Base-by-base conservation (phyloP, 139 green algal species). In the Dunaliella primolecta region DNA sequence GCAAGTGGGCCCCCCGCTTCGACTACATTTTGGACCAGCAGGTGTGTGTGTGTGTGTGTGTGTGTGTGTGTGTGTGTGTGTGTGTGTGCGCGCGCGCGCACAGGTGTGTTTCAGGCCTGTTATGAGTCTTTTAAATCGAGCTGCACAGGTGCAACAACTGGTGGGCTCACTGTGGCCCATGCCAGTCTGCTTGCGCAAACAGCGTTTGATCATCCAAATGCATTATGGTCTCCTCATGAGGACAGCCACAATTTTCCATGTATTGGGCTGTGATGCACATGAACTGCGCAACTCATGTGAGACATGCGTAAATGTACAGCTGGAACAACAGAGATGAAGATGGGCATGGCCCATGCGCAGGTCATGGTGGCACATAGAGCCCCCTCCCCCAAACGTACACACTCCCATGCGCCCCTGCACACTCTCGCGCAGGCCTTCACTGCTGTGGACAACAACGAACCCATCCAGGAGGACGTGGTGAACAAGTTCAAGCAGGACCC, bases 1-100 rank as follows among this genome's bases (percentile, higher is more conserved):
- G 97, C 80, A 99, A 99, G 93, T 99, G 97, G 97, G 97, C 96
- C 0, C 97, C 97, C 25, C 93, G 97, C 82, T 99, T 99, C 87
- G 96, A 99, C 92, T 99, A 99, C 93, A 96, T 97, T 86, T 90
- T 99, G 76, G 94, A 97, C 81, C 97, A 99, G 93, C 95, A 98
- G 89, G 82, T 64, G 46, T 64, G 46, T 64, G 57, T 56, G 55
- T 78, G 32, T 36, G 31, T 32, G 81, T 64, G 46, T 64, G 46
- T 64, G 46, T 64, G 46, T 64, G 46, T 64, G 46, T 64, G 46
- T 64, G 29, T 80, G 27, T 80, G 75, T 80, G 29, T 32, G 29
- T 32, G 72, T 33, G 29, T 32, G 29, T 78, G 72, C 24, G 29
- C 24, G 72, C 3, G 72, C 72, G 21, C n/a, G 21, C 72, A 7